Evolutionary conservation across 352 stramenopile species (phyloP).

Genomic region (Globisporangium megalacanthum): DNA sequence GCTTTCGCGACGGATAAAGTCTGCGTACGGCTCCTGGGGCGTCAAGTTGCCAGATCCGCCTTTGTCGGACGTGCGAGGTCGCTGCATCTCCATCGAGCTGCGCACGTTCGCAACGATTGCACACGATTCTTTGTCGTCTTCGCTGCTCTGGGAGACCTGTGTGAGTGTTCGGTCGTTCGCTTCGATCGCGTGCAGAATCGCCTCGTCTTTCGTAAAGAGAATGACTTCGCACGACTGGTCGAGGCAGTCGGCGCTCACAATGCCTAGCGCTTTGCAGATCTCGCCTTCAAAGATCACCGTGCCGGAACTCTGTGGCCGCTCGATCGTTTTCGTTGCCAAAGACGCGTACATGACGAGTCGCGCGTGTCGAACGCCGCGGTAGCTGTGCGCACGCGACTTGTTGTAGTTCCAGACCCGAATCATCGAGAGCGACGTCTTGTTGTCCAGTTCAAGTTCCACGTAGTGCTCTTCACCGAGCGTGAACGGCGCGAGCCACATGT

Average conservation of each 20-base stretch:
- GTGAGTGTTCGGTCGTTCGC: constrained; percentile 38
- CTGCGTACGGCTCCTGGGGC: constrained; percentile 8
- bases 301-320: neutral
- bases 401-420: constrained; percentile 93
- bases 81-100: constrained; percentile 37
- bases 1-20: constrained; percentile 10
- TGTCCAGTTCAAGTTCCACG: constrained; percentile 48
- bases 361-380: constrained; percentile 54
- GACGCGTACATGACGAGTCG: constrained; percentile 42
- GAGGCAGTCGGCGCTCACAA: constrained; percentile 39
- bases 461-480: constrained; percentile 43
- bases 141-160: constrained; percentile 21
- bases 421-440: constrained; percentile 54
- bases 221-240: constrained; percentile 80
- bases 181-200: constrained; percentile 67
- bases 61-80: constrained; percentile 53
- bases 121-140: constrained; percentile 44
- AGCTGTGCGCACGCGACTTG: constrained; percentile 83
- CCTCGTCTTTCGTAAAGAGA: constrained; percentile 74
- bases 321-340: neutral
- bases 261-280: constrained; percentile 64
- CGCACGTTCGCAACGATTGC: constrained; percentile 29
- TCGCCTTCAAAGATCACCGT: constrained; percentile 82
- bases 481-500: constrained; percentile 89
- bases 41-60: neutral